Evolutionary conservation across 169 alveolate genomes (phyloP), one percentile per base, ranked within the genome.

Genomic region (Babesia microti): DNA sequence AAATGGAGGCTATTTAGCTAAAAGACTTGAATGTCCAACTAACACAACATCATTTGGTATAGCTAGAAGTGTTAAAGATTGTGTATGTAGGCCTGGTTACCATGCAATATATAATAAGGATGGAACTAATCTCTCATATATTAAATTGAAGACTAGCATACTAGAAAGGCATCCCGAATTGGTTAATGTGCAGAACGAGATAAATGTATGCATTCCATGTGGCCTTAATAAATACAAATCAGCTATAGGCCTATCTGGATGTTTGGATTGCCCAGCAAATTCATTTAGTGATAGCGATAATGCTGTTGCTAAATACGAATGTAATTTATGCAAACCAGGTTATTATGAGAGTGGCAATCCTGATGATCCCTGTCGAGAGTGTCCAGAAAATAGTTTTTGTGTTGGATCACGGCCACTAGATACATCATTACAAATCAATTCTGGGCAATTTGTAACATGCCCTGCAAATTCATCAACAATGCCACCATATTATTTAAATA

Each of bases 341-440:
- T 73, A 52, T 46, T 73, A 40, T 37, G 70, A 47, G 37, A 67
- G 78, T 0, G 35, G 54, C 23, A 55, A 42, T 32, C 44, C 44
- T 9, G 44, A 49, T 14, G 14, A 53, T 6, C 84, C 79, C 1
- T 73, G 84, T 34, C 69, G 46, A 9, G 54, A 34, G 4, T 73
- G 84, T 39, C 57, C 52, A 3, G 41, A 65, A 11, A 46, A 74
- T 45, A 72, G 55, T 48, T 72, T 72, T 28, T 82, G 90, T 40
- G 90, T 82, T 17, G 90, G 90, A 2, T 71, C 79, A 9, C 65
- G 41, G 22, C 51, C 79, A 12, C 24, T 49, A 17, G 61, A 53
- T 6, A 27, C 49, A 7, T 49, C 22, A 11, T 41, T 67, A 36
- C 41, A 17, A 21, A 49, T 35, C 34, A 55, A 59, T 42, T 63